Percentiles rank a stretch among this genome's conserved stretches.
Evolutionary conservation across 495 filamentous ascomycete genomes (phyloP).

Genomic region (Apiosordaria backusii): DNA sequence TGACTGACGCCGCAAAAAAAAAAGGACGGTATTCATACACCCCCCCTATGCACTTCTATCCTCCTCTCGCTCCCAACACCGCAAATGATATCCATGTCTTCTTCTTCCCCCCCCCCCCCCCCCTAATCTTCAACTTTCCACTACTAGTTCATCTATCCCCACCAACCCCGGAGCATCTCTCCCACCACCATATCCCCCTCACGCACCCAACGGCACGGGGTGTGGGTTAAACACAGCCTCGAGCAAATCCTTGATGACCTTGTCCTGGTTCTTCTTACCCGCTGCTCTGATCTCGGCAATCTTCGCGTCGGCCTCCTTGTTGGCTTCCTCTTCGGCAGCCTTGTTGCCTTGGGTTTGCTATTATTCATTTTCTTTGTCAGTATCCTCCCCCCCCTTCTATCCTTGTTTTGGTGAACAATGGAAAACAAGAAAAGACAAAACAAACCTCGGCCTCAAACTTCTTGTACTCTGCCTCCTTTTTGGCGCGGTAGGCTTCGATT

Average conservation of each 20-base stretch:
- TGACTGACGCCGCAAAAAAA: neutral
- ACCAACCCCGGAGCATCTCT: neutral
- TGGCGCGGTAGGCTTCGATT: slow-evolving; percentile 86
- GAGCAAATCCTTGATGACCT: slow-evolving; percentile 78
- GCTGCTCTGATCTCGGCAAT: slow-evolving; percentile 77
- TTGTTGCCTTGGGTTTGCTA: slow-evolving; percentile 87
- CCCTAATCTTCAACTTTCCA: too few species aligned
- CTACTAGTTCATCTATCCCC: too few species aligned
- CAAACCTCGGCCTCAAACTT: slow-evolving; percentile 87
- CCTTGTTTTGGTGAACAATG: slow-evolving; percentile 2
- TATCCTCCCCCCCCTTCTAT: neutral
- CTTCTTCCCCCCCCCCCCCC: too few species aligned
- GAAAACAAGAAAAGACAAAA: too few species aligned
- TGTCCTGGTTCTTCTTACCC: slow-evolving; percentile 70
- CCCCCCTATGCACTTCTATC: neutral
- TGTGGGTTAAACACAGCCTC: slow-evolving; percentile 60
- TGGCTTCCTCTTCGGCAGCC: slow-evolving; percentile 79
- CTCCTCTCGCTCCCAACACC: neutral
- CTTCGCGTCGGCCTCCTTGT: slow-evolving; percentile 74
- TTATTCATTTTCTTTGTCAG: slow-evolving; percentile 5
- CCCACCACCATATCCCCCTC: neutral
- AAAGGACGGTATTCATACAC: too few species aligned
- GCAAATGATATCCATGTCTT: neutral
- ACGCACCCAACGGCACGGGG: slow-evolving; percentile 12
- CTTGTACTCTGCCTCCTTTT: slow-evolving; percentile 94